Evolutionary conservation across 2,329 filamentous ascomycete species (phyloP).

Genomic region (Hysterium pulicare): DNA sequence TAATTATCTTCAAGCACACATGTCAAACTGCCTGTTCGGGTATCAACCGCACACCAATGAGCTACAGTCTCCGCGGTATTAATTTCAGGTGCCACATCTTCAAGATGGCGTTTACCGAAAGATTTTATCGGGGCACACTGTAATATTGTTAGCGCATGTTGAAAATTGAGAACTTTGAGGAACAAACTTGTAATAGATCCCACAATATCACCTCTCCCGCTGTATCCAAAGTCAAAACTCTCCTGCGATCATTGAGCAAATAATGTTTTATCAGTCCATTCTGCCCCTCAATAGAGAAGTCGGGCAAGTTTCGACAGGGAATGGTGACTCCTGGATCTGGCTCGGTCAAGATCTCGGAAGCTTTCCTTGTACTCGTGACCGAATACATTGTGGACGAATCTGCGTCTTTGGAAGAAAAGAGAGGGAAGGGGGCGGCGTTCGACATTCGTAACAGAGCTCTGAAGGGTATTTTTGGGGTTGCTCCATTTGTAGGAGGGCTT

Average conservation of each 20-base stretch:
- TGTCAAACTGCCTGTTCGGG: slow-evolving; percentile 84
- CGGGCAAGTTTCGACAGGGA: slow-evolving; percentile 44
- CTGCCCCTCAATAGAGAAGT: slow-evolving; percentile 75
- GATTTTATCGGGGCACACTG: slow-evolving; percentile 82
- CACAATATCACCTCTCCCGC: slow-evolving; percentile 92
- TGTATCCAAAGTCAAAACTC: slow-evolving; percentile 88
- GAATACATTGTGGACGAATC: slow-evolving; percentile 56
- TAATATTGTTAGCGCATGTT: slow-evolving; percentile 12
- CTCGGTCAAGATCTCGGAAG: slow-evolving; percentile 54
- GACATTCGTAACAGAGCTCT: slow-evolving; percentile 79
- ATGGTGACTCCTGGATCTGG: slow-evolving; percentile 27
- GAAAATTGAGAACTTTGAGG: neutral
- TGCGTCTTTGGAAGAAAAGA: slow-evolving; percentile 50
- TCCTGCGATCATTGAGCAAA: slow-evolving; percentile 83
- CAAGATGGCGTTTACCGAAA: slow-evolving; percentile 92
- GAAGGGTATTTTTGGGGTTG: slow-evolving; percentile 63
- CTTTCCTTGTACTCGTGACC: slow-evolving; percentile 51
- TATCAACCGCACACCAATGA: slow-evolving; percentile 95
- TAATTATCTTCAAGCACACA: slow-evolving; percentile 92
- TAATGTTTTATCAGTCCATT: slow-evolving; percentile 93
- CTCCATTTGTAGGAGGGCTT: slow-evolving; percentile 30
- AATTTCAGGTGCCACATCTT: slow-evolving; percentile 82
- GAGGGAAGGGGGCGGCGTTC: slow-evolving; percentile 74
- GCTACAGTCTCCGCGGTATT: slow-evolving; percentile 87
- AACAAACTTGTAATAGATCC: slow-evolving; percentile 78